These are phyloP conservation scores for Allium sativum DNA, from an alignment of 106 monocot genomes.

Conservation along the genomic window DNA sequence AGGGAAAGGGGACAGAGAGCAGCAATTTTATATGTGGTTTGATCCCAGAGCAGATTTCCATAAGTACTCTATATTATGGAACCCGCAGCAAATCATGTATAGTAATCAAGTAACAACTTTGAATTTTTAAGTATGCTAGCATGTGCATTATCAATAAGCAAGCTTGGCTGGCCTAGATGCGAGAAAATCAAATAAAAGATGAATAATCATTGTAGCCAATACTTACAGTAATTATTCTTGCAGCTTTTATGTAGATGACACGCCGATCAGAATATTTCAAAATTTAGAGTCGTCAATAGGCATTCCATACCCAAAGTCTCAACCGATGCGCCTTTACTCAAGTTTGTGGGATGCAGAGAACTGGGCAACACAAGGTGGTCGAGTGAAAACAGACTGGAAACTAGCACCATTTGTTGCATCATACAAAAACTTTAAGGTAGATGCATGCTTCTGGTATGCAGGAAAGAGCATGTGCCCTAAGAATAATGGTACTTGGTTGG, in stretches of 20 bases:
- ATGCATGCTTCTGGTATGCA: slow-evolving; percentile 16
- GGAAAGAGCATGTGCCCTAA: not conserved
- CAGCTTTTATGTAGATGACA: slow-evolving; percentile 56
- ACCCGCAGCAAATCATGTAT: slow-evolving; percentile 29
- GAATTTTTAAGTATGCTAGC: not conserved
- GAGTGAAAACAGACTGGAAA: slow-evolving; percentile 44
- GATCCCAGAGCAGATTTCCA: slow-evolving; percentile 43
- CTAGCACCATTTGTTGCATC: slow-evolving; percentile 35
- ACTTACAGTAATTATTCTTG: not conserved
- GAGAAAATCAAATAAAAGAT: not conserved
- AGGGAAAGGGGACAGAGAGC: slow-evolving; percentile 41
- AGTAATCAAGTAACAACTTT: not conserved
- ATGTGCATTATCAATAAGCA: not conserved
- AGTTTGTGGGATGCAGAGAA: slow-evolving; percentile 58
- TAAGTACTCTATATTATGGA: slow-evolving; percentile 40
- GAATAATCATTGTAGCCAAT: not conserved
- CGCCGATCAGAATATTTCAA: slow-evolving; percentile 47
- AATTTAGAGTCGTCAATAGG: slow-evolving; percentile 31
- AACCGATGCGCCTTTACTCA: slow-evolving; percentile 39
- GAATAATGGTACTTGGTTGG: slow-evolving; percentile 18
- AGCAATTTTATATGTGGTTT: slow-evolving; percentile 46
- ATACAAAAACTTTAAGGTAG: slow-evolving; percentile 17
- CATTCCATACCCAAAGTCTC: slow-evolving; percentile 31
- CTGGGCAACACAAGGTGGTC: slow-evolving; percentile 50
- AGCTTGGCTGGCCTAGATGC: not conserved